Evolutionary conservation across 495 filamentous ascomycete species (phyloP), one percentile per base, ranked within the genome.

Genomic region (Viridothelium virens): DNA sequence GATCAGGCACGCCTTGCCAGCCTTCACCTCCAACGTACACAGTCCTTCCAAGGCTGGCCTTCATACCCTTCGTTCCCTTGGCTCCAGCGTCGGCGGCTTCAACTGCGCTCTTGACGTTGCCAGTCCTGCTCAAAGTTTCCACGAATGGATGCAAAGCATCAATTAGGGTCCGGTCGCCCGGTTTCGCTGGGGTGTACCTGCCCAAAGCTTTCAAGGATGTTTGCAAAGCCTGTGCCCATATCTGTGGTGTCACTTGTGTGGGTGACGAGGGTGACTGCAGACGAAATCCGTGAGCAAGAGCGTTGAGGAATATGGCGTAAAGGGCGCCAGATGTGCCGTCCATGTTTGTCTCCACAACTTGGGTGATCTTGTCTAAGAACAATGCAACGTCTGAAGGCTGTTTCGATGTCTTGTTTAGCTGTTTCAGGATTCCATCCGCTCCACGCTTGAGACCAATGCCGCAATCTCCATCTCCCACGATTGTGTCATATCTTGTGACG

Each of bases 401-500:
- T 33, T 83, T 77, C 2, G 79, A 79, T 62, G 79, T 75, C 5
- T 84, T 47, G 62, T 71, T 76, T 38, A 96, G 75, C 70, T 91
- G 80, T 31, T 81, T 81, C 11, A 92, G 78, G 53, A 96, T 82
- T 34, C 41, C 81, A 81, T 97, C 91, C 39, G 94, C 94, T 33
- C 94, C 94, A 63, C 92, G 85, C 79, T 91, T 91, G 47, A 98
- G 79, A 0, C 91, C 91, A 38, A 91, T 87, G 1, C 94, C 94
- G 75, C 94, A 98, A 78, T 98, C 94, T 50, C 94, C 94, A 74
- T 98, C 94, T 61, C 94, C 94, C 62, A 96, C 91, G 36, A 96
- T 84, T 1, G 91, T 95, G 73, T 98, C 94, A 74, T 87, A 97
- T 64, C 82, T 86, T 7, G 95, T 97, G 37, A 97, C 84, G 65